Evolutionary conservation across 306 rosid genomes (phyloP).

Genomic region (Fragaria ananassa): DNA sequence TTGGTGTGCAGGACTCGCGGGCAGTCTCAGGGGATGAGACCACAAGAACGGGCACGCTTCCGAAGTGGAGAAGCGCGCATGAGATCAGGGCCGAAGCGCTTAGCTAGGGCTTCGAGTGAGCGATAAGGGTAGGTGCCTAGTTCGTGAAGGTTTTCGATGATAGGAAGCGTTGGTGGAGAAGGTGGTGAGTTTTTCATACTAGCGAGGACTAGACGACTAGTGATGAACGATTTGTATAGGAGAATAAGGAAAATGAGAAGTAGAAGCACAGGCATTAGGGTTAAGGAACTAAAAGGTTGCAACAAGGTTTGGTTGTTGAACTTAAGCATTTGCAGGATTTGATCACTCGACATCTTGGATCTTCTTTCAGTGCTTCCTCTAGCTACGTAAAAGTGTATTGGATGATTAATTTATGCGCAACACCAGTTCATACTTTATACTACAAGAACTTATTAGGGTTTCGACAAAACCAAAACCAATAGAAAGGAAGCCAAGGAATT

Average conservation of each 20-base stretch:
- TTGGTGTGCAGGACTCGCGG: conserved; percentile 41
- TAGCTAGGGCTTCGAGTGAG: conserved; percentile 30
- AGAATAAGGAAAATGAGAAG: neutral
- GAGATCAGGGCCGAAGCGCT: conserved; percentile 33
- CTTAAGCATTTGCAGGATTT: neutral
- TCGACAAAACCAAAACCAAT: no score
- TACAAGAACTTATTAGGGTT: no score
- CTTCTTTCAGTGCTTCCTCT: neutral
- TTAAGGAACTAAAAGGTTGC: neutral
- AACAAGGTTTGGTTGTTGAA: neutral
- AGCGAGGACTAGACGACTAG: neutral
- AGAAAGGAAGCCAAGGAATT: no score
- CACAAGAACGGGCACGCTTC: conserved; percentile 32
- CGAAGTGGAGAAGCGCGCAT: conserved; percentile 42
- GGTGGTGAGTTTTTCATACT: conserved; percentile 29
- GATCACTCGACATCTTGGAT: neutral
- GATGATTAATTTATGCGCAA: no score
- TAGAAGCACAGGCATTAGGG: neutral
- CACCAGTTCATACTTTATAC: no score
- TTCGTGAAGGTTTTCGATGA: conserved; percentile 49
- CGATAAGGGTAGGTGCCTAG: conserved; percentile 36
- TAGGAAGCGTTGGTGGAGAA: conserved; percentile 22
- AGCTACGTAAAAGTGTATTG: neutral
- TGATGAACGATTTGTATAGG: conserved; percentile 19
- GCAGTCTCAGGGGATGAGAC: conserved; percentile 41